Evolutionary conservation across 192 early-diverging fungal genomes (phyloP), one percentile per base, ranked within the genome.

Genomic region (Cladochytrium replicatum): DNA sequence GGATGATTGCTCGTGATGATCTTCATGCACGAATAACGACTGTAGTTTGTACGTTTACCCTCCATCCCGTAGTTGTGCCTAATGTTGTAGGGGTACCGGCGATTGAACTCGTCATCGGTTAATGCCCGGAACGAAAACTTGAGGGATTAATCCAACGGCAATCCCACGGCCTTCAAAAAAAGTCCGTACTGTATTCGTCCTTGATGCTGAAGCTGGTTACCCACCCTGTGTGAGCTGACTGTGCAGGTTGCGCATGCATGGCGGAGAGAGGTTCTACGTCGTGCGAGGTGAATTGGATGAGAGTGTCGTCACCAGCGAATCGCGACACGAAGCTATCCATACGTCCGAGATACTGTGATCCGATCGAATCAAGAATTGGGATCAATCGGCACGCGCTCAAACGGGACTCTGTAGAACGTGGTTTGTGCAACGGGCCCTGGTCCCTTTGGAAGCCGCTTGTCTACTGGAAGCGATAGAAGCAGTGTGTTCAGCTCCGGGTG

Each of bases 41-140:
- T 61, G 49, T 74, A 74, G 43, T 74, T 62, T 31, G 62, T 69
- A 4, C 95, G 83, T 34, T 81, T 86, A 32, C 95, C 95, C 61
- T 98, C 95, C 55, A 82, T 55, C 47, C 95, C 95, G 61, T 98
- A 98, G 69, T 88, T 91, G 75, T 93, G 89, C 28, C 93, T 77
- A 32, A 98, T 76, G 63, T 93, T 93, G 67, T 98, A 98, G 2
- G 91, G 75, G 45, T 98, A 91, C 13, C 55, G 49, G 39, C 81
- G 69, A 63, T 93, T 98, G 61, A 94, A 98, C 61, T 92, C 73
- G 48, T 91, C 90, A 51, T 88, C 91, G 17, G 85, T 84, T 43
- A 98, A 96, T 0, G 87, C 84, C 26, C 63, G 74, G 37, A 83
- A 75, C 95, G 92, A 98, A 63, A 89, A 98, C 7, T 83, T 57